These are phyloP conservation scores for Mycosphaerella sp. DNA, from an alignment of 2,329 filamentous ascomycete species.

Conservation along the genomic window DNA sequence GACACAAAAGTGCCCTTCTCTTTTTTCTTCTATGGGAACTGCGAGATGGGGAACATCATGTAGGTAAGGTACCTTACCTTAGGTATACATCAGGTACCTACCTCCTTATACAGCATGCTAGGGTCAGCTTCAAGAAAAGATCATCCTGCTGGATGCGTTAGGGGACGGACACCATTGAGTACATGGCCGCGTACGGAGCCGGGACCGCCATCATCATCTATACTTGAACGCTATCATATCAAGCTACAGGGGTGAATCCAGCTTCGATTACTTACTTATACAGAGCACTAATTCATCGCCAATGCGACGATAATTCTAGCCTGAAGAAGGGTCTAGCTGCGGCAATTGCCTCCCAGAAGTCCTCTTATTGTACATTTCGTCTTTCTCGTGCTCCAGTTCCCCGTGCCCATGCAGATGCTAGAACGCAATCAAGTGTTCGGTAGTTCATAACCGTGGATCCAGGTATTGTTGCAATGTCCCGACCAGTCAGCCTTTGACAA, in stretches of 20 bases:
- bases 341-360: not conserved
- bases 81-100: too few relatives aligned
- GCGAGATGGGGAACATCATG: too few relatives aligned
- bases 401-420: slow-evolving; percentile 9
- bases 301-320: slow-evolving; percentile 3
- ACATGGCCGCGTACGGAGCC: too few relatives aligned
- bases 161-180: too few relatives aligned
- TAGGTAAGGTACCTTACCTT: too few relatives aligned
- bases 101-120: too few relatives aligned
- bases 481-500: not conserved
- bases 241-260: not conserved
- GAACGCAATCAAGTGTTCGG: slow-evolving; percentile 6
- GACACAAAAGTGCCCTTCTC: too few relatives aligned
- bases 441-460: not conserved
- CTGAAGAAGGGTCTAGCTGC: slow-evolving; percentile 8
- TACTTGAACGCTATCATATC: slow-evolving; percentile 1
- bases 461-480: not conserved
- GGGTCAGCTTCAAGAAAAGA: too few relatives aligned
- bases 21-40: too few relatives aligned
- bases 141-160: too few relatives aligned
- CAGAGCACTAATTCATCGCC: slow-evolving; percentile 9
- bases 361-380: slow-evolving; percentile 5
- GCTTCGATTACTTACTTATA: slow-evolving; percentile 10
- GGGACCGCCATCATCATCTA: too few relatives aligned
- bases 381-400: slow-evolving; percentile 8